phyloP scores from a whole-genome alignment of 805 yeast species.

The Sugiyamaella americana region DNA sequence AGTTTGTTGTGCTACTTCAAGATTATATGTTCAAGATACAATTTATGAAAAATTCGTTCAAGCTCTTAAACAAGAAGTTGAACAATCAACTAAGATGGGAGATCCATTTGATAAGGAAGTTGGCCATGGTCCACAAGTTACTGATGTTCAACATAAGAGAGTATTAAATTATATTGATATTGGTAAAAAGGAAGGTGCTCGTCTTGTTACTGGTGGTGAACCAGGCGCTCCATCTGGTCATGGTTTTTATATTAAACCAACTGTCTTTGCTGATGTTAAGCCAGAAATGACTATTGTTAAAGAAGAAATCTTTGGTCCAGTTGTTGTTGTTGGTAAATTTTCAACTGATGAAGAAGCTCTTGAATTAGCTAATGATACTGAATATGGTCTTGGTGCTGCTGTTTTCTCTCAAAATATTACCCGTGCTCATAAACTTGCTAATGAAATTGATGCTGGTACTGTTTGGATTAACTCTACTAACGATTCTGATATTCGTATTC shows the following conservation, averaged over 20 bases:
- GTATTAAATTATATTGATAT: conserved; percentile 67
- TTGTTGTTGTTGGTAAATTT: conserved; percentile 78
- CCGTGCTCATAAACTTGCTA: conserved; percentile 70
- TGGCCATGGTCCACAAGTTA: conserved; percentile 91
- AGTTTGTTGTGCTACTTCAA: conserved; percentile 92
- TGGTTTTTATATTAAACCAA: conserved; percentile 52
- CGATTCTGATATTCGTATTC: conserved; percentile 80
- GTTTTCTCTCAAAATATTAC: conserved; percentile 70
- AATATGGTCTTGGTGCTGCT: conserved; percentile 75
- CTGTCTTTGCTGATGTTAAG: conserved; percentile 76
- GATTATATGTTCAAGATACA: conserved; percentile 80
- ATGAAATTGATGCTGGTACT: conserved; percentile 77
- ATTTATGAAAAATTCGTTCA: conserved; percentile 71
- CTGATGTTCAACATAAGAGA: conserved; percentile 70
- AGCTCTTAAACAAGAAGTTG: conserved; percentile 49
- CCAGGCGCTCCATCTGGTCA: conserved; percentile 35
- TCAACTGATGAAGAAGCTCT: conserved; percentile 77
- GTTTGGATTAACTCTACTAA: conserved; percentile 89
- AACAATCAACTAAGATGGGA: conserved; percentile 57
- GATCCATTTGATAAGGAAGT: conserved; percentile 73
- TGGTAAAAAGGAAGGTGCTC: conserved; percentile 83
- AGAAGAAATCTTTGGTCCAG: conserved; percentile 96
- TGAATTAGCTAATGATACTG: conserved; percentile 68
- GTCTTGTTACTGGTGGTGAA: conserved; percentile 75
- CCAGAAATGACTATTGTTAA: conserved; percentile 68